These are phyloP conservation scores for Abelmoschus esculentus DNA, from an alignment of 345 rosid species.

Conservation along the genomic window DNA sequence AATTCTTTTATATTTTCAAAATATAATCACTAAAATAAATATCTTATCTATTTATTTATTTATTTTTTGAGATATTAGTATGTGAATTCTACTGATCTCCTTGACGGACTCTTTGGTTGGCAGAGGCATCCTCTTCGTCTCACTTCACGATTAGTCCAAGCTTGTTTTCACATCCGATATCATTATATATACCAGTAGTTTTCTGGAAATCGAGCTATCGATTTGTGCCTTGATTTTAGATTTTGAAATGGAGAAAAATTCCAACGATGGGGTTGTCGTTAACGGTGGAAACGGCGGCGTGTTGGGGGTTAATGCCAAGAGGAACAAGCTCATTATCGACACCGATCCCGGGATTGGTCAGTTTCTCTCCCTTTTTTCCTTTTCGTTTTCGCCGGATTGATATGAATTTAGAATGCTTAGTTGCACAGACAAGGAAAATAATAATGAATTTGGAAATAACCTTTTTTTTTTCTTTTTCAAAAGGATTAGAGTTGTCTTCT, in stretches of 20 bases:
- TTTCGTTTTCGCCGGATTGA: background rate
- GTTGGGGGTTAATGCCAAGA: slow-evolving; percentile 21
- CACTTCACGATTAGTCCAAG: no score
- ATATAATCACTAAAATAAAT: no score
- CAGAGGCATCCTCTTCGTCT: background rate
- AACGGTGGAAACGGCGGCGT: slow-evolving; percentile 21
- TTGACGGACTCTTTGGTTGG: background rate
- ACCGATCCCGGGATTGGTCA: slow-evolving; percentile 98
- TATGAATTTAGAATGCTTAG: background rate
- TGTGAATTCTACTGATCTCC: background rate
- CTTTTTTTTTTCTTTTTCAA: background rate
- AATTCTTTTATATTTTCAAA: no score
- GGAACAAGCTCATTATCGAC: slow-evolving; percentile 89
- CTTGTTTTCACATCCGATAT: background rate
- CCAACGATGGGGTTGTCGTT: slow-evolving; percentile 20
- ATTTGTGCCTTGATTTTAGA: slow-evolving; percentile 19
- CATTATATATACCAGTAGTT: background rate
- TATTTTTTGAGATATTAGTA: background rate
- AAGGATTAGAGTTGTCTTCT: background rate
- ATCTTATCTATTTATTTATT: no score
- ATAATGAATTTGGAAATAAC: background rate
- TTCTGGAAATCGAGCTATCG: background rate
- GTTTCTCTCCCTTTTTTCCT: slow-evolving; percentile 12
- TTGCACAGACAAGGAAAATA: background rate
- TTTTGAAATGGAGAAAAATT: slow-evolving; percentile 15